Base-by-base conservation (phyloP, 1,284 basidiomycete species). In the Singerocomus inundabilis region DNA sequence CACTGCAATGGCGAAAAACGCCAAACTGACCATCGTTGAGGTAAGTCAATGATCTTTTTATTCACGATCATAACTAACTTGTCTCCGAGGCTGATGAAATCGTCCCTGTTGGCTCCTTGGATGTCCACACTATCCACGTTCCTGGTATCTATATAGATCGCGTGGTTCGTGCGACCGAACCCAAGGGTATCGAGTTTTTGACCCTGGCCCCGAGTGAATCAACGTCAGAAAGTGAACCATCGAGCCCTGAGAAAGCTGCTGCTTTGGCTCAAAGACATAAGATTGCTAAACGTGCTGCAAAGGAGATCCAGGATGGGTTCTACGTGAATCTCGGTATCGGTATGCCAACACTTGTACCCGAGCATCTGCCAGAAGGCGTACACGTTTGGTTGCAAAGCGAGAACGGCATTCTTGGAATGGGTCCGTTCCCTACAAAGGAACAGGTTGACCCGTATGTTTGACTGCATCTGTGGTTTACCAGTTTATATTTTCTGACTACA, bases 361-460 rank as follows among this genome's bases (percentile, higher is more conserved):
- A 91, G 67, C 88, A 89, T 71, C 69, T 94, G 46, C 80, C 82
- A 40, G 78, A 84, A 43, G 88, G 84, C 44, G 84, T 91, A n/a
- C 82, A 81, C 47, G 91, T 97, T 33, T 94, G 91, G 89, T 68
- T 95, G 61, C 94, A 98, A 70, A 93, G 90, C 62, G 93, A 98
- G 77, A 98, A 98, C 62, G 93, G 93, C 51, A 89, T 97, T 54
- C 76, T 98, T 56, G 93, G 93, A 41, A 93, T 97, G 91, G 94
- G 94, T 2, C 93, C 93, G 36, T 96, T 94, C 69, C 94, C 94
- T 15, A 90, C 89, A 10, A 77, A 84, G 70, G 81, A 88, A 33
- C 78, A 95, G 67, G 79, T 96, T n/a, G 93, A 97, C 68, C 82
- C 91, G 89, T 92, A 60, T 74, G 88, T 45, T 30, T 3, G 25